These are phyloP conservation scores for Puya raimondii DNA, from an alignment of 176 grass and related monocot species.

Conservation along the genomic window DNA sequence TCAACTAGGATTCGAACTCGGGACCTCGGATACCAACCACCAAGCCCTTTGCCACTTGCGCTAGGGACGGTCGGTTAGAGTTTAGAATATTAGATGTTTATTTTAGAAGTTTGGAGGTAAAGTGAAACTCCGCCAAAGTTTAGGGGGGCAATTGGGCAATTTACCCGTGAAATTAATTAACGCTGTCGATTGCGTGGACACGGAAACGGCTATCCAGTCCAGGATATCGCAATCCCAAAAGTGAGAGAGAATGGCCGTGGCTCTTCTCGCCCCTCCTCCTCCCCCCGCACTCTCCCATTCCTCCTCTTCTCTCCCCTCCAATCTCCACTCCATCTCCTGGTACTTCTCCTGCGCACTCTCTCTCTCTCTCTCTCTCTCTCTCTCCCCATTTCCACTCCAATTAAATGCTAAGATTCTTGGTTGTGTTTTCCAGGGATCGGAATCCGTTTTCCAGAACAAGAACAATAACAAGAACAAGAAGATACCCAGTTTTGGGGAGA, in stretches of 20 bases:
- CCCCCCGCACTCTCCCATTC: constrained; percentile 4
- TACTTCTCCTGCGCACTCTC: neutral
- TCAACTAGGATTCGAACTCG: too few species aligned
- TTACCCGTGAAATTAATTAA: too few species aligned
- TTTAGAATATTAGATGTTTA: too few species aligned
- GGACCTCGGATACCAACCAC: too few species aligned
- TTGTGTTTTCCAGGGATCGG: neutral
- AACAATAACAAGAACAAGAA: neutral
- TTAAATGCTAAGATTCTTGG: neutral
- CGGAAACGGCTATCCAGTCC: neutral
- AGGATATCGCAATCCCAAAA: neutral
- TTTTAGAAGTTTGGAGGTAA: too few species aligned
- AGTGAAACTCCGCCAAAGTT: too few species aligned
- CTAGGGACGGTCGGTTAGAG: too few species aligned
- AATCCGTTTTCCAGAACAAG: neutral
- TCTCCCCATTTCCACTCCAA: neutral
- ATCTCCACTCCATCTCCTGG: neutral
- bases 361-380: neutral
- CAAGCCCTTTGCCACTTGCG: too few species aligned
- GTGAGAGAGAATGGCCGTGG: neutral
- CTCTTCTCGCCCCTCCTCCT: constrained; percentile 35
- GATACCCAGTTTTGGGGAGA: constrained; percentile 6
- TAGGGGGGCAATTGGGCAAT: too few species aligned
- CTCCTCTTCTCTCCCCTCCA: constrained; percentile 13
- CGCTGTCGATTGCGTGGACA: too few species aligned